A percentile compares a stretch with the other conserved stretches of the same genome.
Evolutionary conservation across 352 stramenopile species (phyloP).

Genomic region (Globisporangium alternatum): DNA sequence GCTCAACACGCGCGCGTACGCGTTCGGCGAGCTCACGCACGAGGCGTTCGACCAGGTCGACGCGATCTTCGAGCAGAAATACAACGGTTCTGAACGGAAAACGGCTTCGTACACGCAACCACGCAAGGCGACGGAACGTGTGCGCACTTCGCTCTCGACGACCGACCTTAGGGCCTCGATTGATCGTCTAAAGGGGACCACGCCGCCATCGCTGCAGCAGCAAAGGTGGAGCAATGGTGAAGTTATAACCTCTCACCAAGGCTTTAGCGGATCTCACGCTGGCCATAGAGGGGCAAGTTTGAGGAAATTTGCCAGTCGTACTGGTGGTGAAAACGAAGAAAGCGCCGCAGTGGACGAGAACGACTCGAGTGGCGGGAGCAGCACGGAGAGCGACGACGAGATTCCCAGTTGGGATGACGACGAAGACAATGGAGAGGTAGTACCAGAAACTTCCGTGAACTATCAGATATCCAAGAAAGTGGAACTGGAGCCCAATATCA

Average conservation of each 20-base stretch:
- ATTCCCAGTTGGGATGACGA: neutral
- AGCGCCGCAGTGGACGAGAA: neutral
- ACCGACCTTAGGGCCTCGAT: neutral
- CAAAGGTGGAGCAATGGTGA: neutral
- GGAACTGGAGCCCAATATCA: neutral
- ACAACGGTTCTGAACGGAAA: neutral
- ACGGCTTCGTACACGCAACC: neutral
- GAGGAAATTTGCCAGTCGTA: neutral
- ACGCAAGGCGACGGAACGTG: neutral
- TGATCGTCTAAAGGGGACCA: neutral
- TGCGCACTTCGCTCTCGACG: neutral
- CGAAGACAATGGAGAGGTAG: neutral
- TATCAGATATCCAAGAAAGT: neutral
- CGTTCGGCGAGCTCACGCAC: neutral
- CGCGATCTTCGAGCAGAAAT: neutral
- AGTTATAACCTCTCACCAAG: neutral
- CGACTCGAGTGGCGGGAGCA: neutral
- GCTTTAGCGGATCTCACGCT: neutral
- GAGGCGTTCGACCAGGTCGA: neutral
- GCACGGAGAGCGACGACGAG: conserved; percentile 2
- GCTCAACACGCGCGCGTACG: neutral
- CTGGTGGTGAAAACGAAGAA: neutral
- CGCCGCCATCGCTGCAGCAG: neutral
- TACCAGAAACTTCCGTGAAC: neutral
- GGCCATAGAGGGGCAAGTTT: neutral